Evolutionary conservation across 805 yeast genomes (phyloP), one percentile per base, ranked within the genome.

Genomic region (Groenewaldozyma tartarivorans): DNA sequence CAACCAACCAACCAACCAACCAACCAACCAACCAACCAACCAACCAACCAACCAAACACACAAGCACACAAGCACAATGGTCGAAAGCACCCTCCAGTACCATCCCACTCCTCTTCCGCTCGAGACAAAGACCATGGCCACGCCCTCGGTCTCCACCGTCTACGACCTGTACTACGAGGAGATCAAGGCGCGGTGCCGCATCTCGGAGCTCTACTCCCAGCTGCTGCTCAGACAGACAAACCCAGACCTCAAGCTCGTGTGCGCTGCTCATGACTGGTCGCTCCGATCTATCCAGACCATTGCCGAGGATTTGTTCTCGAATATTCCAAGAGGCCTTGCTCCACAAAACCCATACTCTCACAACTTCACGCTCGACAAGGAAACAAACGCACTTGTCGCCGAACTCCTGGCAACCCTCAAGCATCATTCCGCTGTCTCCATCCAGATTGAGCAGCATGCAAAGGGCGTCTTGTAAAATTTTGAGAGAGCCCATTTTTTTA

Each of bases 211-310:
- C 20, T 58, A 57, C 42, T 51, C 51, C 17, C 49, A 43, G 27
- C 49, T 58, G 33, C 50, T 58, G n/a, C 46, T 49, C 41, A 41
- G 53, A 15, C 52, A 56, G 38, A 20, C 13, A 3, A 33, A 20
- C 5, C 52, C 57, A 17, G 53, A 56, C 39, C 43, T 48, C 39
- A 55, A 57, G 20, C 42, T 55, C 20, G 40, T 55, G 18, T 53
- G 56, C 35, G 63, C 61, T 4, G 57, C 60, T 7, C 63, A 58
- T 42, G 59, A 57, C 41, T 58, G 63, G 63, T 44, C 56, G 11
- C 46, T 58, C 36, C 45, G 54, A 26, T 49, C 53, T 44, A 56
- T 58, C 34, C 58, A 56, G 44, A 35, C 56, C 15, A 39, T 58
- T 16, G 56, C 54, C 19, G 52, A 53, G 21, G 63, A 58, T 47